Conservation (phyloP, 306 rosid species). For the Pterocarpus santalinus region DNA sequence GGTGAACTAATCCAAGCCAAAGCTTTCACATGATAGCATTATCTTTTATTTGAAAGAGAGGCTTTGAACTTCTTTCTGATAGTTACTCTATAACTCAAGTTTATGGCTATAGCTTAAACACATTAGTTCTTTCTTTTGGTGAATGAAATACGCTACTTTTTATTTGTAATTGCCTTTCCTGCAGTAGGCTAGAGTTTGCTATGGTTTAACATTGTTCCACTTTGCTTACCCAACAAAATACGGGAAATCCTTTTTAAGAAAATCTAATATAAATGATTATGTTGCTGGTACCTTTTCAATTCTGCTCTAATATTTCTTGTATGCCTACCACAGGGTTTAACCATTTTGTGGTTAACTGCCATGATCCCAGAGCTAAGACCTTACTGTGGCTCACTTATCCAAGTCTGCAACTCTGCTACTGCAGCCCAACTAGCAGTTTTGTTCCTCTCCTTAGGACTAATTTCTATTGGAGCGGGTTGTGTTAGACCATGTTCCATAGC, state of each 20-base stretch:
- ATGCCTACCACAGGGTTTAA: constrained; percentile 49
- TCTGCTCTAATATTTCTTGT: constrained; percentile 21
- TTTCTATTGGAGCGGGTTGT: constrained; percentile 72
- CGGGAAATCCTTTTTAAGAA: neutral
- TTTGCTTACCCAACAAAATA: neutral
- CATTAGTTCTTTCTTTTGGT: neutral
- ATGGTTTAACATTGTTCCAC: neutral
- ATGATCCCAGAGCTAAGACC: constrained; percentile 57
- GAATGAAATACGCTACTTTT: neutral
- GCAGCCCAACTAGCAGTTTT: constrained; percentile 49
- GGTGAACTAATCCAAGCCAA: neutral
- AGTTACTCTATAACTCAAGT: constrained; percentile 3
- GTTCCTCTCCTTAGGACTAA: constrained; percentile 56
- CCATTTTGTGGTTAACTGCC: constrained; percentile 59
- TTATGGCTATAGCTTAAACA: neutral
- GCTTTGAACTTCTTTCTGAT: constrained; percentile 2
- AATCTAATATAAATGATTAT: constrained; percentile 6
- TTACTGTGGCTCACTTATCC: constrained; percentile 27
- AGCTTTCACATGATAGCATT: neutral
- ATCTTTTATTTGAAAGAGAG: neutral
- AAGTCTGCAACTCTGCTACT: constrained; percentile 43
- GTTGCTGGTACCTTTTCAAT: neutral
- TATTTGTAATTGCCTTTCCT: neutral
- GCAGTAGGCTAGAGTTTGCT: neutral
- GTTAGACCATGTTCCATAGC: constrained; percentile 68